Conservation (phyloP, 345 rosid genomes). For the Eutrema yunnanense region DNA sequence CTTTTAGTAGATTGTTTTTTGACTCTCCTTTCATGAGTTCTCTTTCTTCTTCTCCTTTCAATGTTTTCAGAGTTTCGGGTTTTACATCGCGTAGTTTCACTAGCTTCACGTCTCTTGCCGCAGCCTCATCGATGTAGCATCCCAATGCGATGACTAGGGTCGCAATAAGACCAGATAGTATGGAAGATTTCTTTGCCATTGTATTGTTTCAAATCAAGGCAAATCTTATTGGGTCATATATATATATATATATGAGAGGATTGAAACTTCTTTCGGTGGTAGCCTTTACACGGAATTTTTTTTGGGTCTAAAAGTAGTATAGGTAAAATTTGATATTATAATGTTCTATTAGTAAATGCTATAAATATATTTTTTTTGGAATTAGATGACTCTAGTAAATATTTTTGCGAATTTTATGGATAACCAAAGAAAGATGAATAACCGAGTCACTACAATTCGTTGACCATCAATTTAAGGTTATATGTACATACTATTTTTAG, state of each 20-base stretch:
- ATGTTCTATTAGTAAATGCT: not conserved
- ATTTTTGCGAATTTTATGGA: not conserved
- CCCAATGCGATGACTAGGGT: constrained; percentile 6
- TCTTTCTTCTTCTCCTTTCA: constrained; percentile 16
- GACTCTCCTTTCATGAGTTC: constrained; percentile 1
- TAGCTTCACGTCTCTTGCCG: constrained; percentile 23
- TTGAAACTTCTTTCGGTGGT: not conserved
- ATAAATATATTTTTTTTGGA: not conserved
- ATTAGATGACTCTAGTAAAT: not conserved
- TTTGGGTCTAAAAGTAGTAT: not conserved
- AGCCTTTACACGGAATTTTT: not conserved
- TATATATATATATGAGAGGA: not conserved
- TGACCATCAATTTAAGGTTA: not conserved
- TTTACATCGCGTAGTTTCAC: constrained; percentile 23
- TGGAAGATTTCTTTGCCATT: constrained; percentile 10
- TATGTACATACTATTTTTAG: constrained; percentile 6
- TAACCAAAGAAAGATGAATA: constrained; percentile 4
- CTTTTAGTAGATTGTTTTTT: not conserved
- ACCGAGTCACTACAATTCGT: not conserved
- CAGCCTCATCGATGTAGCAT: constrained; percentile 3
- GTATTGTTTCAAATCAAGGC: not conserved
- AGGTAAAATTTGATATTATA: not conserved
- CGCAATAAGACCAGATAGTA: not conserved
- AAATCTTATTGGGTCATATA: not conserved
- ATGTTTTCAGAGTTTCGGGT: constrained; percentile 7